Evolutionary conservation across 768 basidiomycete species (phyloP), one percentile per base, ranked within the genome.

Genomic region (Imleria badia): DNA sequence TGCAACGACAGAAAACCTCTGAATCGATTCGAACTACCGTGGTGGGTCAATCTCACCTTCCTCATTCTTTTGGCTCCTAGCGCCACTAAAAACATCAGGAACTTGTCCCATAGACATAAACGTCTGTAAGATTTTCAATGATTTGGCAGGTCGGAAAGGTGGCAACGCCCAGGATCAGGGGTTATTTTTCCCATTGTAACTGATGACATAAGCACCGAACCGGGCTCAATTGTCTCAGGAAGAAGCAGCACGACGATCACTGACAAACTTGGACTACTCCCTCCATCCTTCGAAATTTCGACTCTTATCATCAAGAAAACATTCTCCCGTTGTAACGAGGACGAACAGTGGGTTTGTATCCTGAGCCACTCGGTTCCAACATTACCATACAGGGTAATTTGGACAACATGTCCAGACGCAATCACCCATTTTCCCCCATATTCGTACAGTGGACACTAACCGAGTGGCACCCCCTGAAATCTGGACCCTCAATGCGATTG

Each of bases 401-500:
- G 60, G 7, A 12, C 41, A 55, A 55, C 48, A 30, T 66, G 53
- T 51, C 8, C 31, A 48, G 45, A 62, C 38, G 50, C 69, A 69
- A 69, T 71, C 68, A 45, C 35, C 14, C 9, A 53, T 49, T 36
- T 56, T 55, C n/a, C 45, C 20, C 59, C 44, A 19, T 26, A 42
- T 59, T 42, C 23, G 58, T 54, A 38, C 19, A 6, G 39, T 34
- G 17, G n/a, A 12, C 45, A 6, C 40, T 69, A 58, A 40, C 62
- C 64, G 58, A 64, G 68, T 61, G 66, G 60, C 47, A 48, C 20
- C 55, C 46, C 53, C 23, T 35, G 41, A 36, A 22, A 51, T 54
- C 66, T 60, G 45, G 60, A 35, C 59, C 62, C 23, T 34, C 17
- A 14, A 20, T n/a, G 20, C 19, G 63, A 71, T 63, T 67, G 65